These are phyloP conservation scores for Cardamine resedifolia DNA, from an alignment of 345 rosid genomes.

Conservation along the genomic window DNA sequence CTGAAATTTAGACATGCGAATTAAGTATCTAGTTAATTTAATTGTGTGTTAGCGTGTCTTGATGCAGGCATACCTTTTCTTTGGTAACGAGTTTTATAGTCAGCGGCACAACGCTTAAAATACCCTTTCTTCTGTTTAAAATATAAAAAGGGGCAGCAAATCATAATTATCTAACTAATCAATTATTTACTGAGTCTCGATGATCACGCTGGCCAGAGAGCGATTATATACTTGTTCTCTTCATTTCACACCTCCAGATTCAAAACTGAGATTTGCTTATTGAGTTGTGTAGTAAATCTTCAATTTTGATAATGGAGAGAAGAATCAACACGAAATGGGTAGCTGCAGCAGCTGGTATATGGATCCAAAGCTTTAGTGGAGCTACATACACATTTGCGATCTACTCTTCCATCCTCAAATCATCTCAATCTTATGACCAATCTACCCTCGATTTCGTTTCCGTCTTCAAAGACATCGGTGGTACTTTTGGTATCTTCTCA, in stretches of 20 bases:
- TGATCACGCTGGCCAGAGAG: neutral
- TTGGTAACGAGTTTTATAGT: neutral
- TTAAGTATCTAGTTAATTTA: too few relatives aligned
- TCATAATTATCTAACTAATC: neutral
- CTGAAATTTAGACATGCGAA: neutral
- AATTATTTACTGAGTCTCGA: neutral
- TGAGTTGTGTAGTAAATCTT: neutral
- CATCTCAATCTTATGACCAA: constrained; percentile 79
- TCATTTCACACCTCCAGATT: neutral
- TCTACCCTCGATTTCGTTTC: constrained; percentile 92
- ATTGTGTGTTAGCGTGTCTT: neutral
- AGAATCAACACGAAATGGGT: constrained; percentile 58
- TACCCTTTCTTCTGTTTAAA: too few relatives aligned
- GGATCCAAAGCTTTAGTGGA: constrained; percentile 85
- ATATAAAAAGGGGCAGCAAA: neutral
- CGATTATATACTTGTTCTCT: constrained; percentile 2
- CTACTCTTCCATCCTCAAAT: constrained; percentile 78
- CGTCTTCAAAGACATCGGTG: constrained; percentile 94
- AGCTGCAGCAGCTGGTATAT: constrained; percentile 83
- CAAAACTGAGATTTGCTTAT: neutral
- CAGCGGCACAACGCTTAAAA: neutral
- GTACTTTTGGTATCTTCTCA: constrained; percentile 71
- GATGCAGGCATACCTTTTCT: neutral
- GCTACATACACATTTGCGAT: constrained; percentile 77
- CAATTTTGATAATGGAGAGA: constrained; percentile 13